Percentiles rank a stretch among this genome's conserved stretches.
Conservation (phyloP, 495 filamentous ascomycete species). For the Aspergillus baeticus region DNA sequence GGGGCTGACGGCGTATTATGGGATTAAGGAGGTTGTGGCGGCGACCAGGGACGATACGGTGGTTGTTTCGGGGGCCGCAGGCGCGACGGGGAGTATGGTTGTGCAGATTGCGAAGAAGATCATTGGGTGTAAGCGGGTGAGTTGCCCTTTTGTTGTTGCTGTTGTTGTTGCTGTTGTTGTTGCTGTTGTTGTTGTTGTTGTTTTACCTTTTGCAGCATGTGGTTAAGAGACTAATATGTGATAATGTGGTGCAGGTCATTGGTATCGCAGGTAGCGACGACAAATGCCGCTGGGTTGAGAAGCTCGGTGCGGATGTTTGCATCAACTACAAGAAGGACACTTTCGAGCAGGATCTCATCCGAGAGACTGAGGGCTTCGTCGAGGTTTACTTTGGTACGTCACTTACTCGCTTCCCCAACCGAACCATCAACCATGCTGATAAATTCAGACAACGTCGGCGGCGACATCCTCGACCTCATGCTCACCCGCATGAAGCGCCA, state of each 20-base stretch:
- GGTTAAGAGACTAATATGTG: too few relatives aligned
- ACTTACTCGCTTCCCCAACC: neutral
- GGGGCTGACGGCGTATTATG: constrained; percentile 54
- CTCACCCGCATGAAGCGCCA: constrained; percentile 51
- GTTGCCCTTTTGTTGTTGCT: too few relatives aligned
- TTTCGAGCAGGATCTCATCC: constrained; percentile 56
- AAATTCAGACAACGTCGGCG: constrained; percentile 63
- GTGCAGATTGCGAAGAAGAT: constrained; percentile 56
- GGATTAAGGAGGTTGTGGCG: constrained; percentile 39
- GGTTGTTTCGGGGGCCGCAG: constrained; percentile 50
- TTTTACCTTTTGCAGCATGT: too few relatives aligned
- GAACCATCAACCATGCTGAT: neutral
- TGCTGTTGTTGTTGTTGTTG: too few relatives aligned
- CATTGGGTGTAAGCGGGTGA: constrained; percentile 52
- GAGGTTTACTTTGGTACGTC: constrained; percentile 57
- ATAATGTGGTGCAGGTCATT: constrained; percentile 38
- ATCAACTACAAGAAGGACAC: constrained; percentile 63
- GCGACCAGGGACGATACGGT: constrained; percentile 37
- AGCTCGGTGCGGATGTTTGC: constrained; percentile 63
- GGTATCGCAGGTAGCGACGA: constrained; percentile 66
- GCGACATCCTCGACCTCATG: constrained; percentile 62
- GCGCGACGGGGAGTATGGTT: constrained; percentile 45
- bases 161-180: too few relatives aligned
- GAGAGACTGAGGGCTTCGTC: constrained; percentile 60
- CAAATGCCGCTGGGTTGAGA: constrained; percentile 62